phyloP scores from a whole-genome alignment of 345 rosid species.

The Noccaea bulbosa region DNA sequence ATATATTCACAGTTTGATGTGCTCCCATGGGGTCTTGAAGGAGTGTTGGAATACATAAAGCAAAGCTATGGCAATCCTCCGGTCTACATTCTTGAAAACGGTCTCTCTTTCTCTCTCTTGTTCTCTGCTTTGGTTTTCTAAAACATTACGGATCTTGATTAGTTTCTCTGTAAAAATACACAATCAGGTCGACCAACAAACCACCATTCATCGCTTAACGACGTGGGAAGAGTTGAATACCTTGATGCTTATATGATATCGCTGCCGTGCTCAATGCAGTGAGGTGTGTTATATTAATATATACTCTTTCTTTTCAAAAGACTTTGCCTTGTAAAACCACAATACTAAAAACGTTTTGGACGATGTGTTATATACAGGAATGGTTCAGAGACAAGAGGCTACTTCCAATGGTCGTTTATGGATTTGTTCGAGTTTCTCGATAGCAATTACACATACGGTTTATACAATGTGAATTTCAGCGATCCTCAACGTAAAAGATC shows the following conservation, averaged over 20 bases:
- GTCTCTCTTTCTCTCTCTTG: conserved; percentile 19
- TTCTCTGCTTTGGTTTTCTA: neutral
- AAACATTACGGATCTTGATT: neutral
- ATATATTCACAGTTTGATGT: conserved; percentile 40
- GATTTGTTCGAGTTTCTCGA: conserved; percentile 46
- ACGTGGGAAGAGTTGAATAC: conserved; percentile 42
- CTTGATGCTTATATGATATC: conserved; percentile 43
- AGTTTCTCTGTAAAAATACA: neutral
- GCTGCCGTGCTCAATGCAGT: conserved; percentile 49
- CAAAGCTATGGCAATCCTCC: conserved; percentile 47
- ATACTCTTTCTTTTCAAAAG: neutral
- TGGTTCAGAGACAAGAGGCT: conserved; percentile 54
- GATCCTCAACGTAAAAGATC: conserved; percentile 49
- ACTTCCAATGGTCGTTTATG: conserved; percentile 55
- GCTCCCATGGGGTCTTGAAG: conserved; percentile 41
- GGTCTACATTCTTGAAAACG: conserved; percentile 51
- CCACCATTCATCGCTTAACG: conserved; percentile 45
- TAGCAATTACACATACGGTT: conserved; percentile 40
- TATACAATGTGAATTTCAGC: conserved; percentile 48
- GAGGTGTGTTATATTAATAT: conserved; percentile 33
- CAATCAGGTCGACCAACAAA: conserved; percentile 38
- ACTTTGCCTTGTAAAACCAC: neutral
- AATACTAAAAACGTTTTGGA: neutral
- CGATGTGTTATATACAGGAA: conserved; percentile 28
- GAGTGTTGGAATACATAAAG: conserved; percentile 43